These are phyloP conservation scores for Colletotrichum melonis DNA, from an alignment of 2,329 filamentous ascomycete genomes.

Conservation along the genomic window DNA sequence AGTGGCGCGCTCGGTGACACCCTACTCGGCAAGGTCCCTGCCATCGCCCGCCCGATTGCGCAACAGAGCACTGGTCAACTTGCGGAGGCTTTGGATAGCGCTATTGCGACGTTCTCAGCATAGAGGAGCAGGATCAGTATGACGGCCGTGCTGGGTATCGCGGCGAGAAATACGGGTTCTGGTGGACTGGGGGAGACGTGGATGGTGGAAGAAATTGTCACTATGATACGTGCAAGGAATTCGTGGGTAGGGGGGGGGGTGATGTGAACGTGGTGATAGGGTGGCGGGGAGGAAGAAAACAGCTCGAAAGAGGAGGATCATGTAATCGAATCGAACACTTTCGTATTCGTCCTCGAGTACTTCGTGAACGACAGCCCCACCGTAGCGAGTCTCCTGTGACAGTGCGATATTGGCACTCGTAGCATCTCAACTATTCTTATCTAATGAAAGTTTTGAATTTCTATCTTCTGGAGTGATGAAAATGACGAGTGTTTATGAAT, in stretches of 20 bases:
- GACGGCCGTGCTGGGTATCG: slow-evolving; percentile 22
- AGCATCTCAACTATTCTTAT: not conserved
- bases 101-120: slow-evolving; percentile 18
- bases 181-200: not conserved
- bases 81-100: slow-evolving; percentile 16
- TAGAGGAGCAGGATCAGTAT: not conserved
- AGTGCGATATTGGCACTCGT: not conserved
- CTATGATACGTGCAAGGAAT: not conserved
- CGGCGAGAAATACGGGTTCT: slow-evolving; percentile 1
- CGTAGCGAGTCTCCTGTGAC: not conserved
- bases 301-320: not conserved
- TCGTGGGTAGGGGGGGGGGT: too few relatives aligned
- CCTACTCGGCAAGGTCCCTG: slow-evolving; percentile 28
- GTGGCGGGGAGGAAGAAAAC: not conserved
- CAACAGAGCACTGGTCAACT: slow-evolving; percentile 30
- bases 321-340: slow-evolving; percentile 23
- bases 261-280: not conserved
- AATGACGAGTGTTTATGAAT: too few relatives aligned
- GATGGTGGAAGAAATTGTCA: not conserved
- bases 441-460: not conserved
- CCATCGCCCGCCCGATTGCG: slow-evolving; percentile 29
- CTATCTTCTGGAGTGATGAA: not conserved
- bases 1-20: slow-evolving; percentile 5
- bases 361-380: not conserved
- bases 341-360: slow-evolving; percentile 10